Evolutionary conservation across 768 basidiomycete species (phyloP).

Genomic region (Tricholoma flavovirens): DNA sequence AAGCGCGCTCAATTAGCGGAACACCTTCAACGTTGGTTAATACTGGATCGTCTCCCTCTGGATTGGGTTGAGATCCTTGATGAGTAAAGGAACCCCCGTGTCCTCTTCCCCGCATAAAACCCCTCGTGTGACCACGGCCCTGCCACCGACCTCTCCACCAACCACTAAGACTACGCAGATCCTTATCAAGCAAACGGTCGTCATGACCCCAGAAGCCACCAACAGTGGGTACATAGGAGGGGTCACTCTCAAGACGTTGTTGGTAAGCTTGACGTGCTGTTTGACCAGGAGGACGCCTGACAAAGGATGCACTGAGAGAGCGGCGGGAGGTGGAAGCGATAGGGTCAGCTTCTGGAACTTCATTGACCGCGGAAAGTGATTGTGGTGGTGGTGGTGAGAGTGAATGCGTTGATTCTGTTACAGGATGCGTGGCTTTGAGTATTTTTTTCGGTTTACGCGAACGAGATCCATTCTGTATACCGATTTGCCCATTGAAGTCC

Average conservation of each 20-base stretch:
- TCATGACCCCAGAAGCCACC: conserved; percentile 96
- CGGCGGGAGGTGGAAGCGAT: conserved; percentile 36
- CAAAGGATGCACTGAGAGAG: conserved; percentile 16
- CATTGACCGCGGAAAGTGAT: conserved; percentile 17
- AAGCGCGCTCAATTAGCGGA: conserved; percentile 61
- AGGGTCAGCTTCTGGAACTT: conserved; percentile 23
- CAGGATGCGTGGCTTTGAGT: conserved; percentile 29
- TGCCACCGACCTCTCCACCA: conserved; percentile 87
- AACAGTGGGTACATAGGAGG: conserved; percentile 84
- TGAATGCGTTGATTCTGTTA: conserved; percentile 24
- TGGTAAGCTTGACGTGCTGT: conserved; percentile 84
- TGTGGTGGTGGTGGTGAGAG: conserved; percentile 26
- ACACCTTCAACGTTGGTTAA: conserved; percentile 25
- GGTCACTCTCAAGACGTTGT: conserved; percentile 74
- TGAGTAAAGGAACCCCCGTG: conserved; percentile 38
- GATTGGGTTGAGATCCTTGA: conserved; percentile 4
- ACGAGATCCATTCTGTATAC: conserved; percentile 22
- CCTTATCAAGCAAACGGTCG: conserved; percentile 81
- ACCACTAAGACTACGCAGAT: conserved; percentile 72
- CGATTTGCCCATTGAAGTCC: conserved; percentile 45
- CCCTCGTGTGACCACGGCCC: conserved; percentile 60
- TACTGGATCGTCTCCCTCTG: conserved; percentile 6
- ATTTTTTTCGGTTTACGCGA: conserved; percentile 39
- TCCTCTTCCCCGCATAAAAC: conserved; percentile 53
- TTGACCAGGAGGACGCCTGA: conserved; percentile 41